phyloP scores from a whole-genome alignment of 768 basidiomycete species.

The Amanita rimosa region DNA sequence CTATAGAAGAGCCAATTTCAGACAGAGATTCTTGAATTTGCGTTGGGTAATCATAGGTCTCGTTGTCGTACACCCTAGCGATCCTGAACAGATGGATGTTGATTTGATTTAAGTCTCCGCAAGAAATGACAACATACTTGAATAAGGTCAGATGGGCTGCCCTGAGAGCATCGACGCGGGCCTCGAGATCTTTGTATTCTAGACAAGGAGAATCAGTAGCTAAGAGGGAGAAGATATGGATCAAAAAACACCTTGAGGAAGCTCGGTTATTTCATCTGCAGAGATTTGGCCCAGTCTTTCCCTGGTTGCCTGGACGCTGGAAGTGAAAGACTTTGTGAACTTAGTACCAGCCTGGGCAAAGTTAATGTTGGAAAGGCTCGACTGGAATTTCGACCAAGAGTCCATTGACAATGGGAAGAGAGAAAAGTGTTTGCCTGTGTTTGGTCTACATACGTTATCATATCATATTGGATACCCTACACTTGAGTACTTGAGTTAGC shows the following conservation, averaged over 20 bases:
- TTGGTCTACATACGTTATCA: neutral
- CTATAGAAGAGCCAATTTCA: slow-evolving; percentile 61
- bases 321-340: slow-evolving; percentile 70
- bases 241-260: slow-evolving; percentile 52
- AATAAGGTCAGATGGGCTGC: slow-evolving; percentile 65
- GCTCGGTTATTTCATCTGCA: slow-evolving; percentile 89
- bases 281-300: slow-evolving; percentile 86
- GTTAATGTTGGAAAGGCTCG: slow-evolving; percentile 55
- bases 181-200: slow-evolving; percentile 97
- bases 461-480: neutral
- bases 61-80: slow-evolving; percentile 79
- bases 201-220: slow-evolving; percentile 8
- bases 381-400: slow-evolving; percentile 58
- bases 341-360: slow-evolving; percentile 66
- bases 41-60: slow-evolving; percentile 84
- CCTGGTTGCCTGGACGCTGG: slow-evolving; percentile 74
- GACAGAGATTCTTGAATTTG: slow-evolving; percentile 77
- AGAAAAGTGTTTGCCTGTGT: neutral
- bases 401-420: slow-evolving; percentile 32
- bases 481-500: neutral
- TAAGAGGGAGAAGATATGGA: neutral
- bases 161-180: slow-evolving; percentile 86
- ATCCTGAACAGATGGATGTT: slow-evolving; percentile 35
- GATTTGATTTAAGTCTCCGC: neutral
- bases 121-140: slow-evolving; percentile 41